These are phyloP conservation scores for Coemansia sp. DNA, from an alignment of 192 early-diverging fungal species.

Conservation along the genomic window DNA sequence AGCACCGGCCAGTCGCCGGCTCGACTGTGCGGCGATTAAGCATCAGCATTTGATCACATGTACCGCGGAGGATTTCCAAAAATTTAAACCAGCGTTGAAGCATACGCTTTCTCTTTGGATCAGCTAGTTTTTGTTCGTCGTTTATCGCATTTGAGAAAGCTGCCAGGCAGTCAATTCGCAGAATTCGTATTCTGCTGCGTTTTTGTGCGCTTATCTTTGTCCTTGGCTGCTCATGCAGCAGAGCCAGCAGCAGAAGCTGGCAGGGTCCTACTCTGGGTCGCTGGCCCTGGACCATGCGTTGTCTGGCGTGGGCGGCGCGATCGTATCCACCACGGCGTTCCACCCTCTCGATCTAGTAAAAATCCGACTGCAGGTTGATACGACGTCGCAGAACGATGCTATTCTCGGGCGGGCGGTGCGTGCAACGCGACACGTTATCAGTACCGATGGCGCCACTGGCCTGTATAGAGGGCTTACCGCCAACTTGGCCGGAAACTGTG, in stretches of 20 bases:
- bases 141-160: too few species aligned
- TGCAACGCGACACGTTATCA: constrained; percentile 57
- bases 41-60: too few species aligned
- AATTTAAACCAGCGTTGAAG: too few species aligned
- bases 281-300: constrained; percentile 73
- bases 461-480: constrained; percentile 89
- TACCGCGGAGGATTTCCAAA: too few species aligned
- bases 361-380: constrained; percentile 81
- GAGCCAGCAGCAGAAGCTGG: not conserved
- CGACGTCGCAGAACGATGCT: constrained; percentile 47
- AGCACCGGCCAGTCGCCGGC: too few species aligned
- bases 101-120: too few species aligned
- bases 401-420: constrained; percentile 64
- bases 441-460: constrained; percentile 61
- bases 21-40: too few species aligned
- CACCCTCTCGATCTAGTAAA: constrained; percentile 97
- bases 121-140: too few species aligned
- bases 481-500: constrained; percentile 84
- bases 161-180: too few species aligned
- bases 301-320: constrained; percentile 82
- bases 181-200: not conserved
- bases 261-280: constrained; percentile 43
- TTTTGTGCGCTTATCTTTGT: not conserved
- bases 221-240: not conserved
- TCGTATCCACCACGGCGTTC: constrained; percentile 72